Percentiles rank a stretch among this genome's conserved stretches.
Conservation (phyloP, 768 basidiomycete species). For the Mycena maculata region DNA sequence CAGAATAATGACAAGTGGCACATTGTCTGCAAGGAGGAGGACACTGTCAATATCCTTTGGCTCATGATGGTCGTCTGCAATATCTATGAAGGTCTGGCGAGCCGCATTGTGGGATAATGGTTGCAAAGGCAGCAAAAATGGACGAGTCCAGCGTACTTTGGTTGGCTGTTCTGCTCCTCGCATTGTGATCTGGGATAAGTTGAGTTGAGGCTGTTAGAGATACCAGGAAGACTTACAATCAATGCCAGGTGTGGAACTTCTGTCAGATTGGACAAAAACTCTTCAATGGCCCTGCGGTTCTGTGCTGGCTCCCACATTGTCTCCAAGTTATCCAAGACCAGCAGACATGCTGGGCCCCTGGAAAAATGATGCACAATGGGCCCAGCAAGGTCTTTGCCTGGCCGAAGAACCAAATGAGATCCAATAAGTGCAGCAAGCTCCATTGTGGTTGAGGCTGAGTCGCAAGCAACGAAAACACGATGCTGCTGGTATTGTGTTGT, state of each 20-base stretch:
- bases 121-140: conserved; percentile 14
- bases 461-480: conserved; percentile 10
- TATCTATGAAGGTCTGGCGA: conserved; percentile 15
- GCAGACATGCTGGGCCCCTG: neutral
- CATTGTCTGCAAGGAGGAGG: conserved; percentile 11
- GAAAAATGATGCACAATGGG: neutral
- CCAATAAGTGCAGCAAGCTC: conserved; percentile 6
- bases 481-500: neutral
- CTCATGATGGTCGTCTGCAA: conserved; percentile 12
- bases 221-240: neutral
- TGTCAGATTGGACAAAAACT: conserved; percentile 8
- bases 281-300: conserved; percentile 5
- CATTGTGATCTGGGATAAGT: conserved; percentile 11
- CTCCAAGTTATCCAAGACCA: conserved; percentile 25
- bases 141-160: conserved; percentile 17
- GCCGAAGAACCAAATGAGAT: neutral
- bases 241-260: conserved; percentile 6
- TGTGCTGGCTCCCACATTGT: conserved; percentile 6
- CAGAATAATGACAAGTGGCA: conserved; percentile 18
- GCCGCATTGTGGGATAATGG: conserved; percentile 9
- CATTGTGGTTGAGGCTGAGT: neutral
- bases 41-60: conserved; percentile 2
- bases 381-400: neutral
- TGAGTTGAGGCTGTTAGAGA: neutral
- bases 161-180: conserved; percentile 18